Evolutionary conservation across 352 stramenopile genomes (phyloP), one percentile per base, ranked within the genome.

Genomic region (Pythium guiyangense): DNA sequence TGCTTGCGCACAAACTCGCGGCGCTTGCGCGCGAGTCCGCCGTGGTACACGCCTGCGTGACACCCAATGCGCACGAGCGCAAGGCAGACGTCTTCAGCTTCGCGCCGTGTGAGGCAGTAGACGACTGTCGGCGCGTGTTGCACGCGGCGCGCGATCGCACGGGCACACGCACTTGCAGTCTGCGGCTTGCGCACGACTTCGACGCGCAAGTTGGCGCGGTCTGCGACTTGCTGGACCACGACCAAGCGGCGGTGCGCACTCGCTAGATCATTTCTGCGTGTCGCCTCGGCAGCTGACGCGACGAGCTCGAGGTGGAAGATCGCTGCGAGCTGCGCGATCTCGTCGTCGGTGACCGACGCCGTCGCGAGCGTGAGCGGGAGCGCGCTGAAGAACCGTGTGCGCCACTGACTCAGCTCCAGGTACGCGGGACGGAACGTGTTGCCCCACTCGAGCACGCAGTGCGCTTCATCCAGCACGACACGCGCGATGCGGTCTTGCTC

Each of bases 361-460:
- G 81, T 90, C 14, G 78, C 74, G 31, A 94, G 60, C 12, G 84
- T 92, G 42, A 94, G 51, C 2, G 84, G 84, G 1, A 92, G 63
- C 31, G 74, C 53, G 15, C 49, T 62, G 27, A 89, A 71, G 42
- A 71, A 58, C 29, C 69, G 65, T 3, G 62, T 62, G 53, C 78
- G 79, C 71, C 75, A 91, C 9, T 70, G 76, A 31, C 77, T 70
- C 4, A 94, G 53, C 57, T 86, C 64, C 40, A 94, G 48, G 55
- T 92, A 94, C 51, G 68, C 70, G 8, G 84, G 82, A 3, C 81
- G 77, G 53, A 94, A 94, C 15, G 76, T 70, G 60, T 81, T 88
- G 5, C 81, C 81, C 84, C 84, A 94, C 62, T 94, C 81, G 27
- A 91, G 54, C 0, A 94, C 66, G 54, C 84, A 92, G 49, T 94